phyloP scores from a whole-genome alignment of 768 basidiomycete species.

The Termitomyces eurrhizus region DNA sequence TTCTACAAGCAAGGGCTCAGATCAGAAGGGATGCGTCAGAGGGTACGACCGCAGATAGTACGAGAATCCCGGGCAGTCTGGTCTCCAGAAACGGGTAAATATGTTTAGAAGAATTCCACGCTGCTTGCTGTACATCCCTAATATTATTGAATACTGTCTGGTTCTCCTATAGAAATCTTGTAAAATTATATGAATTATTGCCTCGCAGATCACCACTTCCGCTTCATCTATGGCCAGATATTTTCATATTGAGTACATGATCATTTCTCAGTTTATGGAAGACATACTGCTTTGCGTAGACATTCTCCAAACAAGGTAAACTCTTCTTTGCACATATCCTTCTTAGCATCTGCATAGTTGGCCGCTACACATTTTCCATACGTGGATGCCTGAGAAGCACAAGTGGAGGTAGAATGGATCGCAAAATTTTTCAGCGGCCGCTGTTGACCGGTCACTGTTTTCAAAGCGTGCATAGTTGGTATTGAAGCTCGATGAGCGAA shows the following conservation, averaged over 20 bases:
- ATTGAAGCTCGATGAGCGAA: background rate
- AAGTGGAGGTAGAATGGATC: conserved; percentile 68
- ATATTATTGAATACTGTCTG: background rate
- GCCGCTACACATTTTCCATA: conserved; percentile 90
- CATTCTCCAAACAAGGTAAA: conserved; percentile 84
- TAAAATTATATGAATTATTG: background rate
- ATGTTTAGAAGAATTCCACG: background rate
- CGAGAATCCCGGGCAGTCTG: conserved; percentile 35
- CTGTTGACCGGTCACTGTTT: conserved; percentile 25
- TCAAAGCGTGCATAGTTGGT: conserved; percentile 22
- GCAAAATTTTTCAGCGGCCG: conserved; percentile 62
- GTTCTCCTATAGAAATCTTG: background rate
- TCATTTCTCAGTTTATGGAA: background rate
- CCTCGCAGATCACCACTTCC: conserved; percentile 26
- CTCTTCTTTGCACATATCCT: conserved; percentile 81
- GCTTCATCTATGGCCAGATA: conserved; percentile 24
- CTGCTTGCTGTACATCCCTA: background rate
- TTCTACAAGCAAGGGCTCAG: conserved; percentile 47
- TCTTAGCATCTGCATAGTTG: conserved; percentile 78
- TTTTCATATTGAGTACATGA: background rate
- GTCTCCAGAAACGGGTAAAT: conserved; percentile 24
- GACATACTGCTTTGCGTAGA: conserved; percentile 69
- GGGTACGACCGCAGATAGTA: conserved; percentile 19
- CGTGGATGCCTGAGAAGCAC: conserved; percentile 61
- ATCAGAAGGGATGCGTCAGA: conserved; percentile 30